These are phyloP conservation scores for Solanum chilense DNA, from an alignment of 257 asterid species.

Conservation along the genomic window DNA sequence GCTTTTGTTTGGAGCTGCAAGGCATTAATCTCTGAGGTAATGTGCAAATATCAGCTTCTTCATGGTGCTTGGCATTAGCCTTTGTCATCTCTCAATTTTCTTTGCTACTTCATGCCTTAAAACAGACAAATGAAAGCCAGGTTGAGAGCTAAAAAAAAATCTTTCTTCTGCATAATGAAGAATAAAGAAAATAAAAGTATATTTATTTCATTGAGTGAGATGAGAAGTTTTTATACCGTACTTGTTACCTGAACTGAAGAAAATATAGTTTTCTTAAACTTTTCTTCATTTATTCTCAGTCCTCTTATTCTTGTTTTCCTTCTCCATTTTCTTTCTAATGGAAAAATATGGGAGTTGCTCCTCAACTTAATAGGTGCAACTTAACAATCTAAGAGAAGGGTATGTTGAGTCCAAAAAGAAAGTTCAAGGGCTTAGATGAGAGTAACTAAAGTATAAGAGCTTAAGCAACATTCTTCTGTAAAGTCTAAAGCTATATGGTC, in stretches of 20 bases:
- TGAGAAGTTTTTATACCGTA: neutral
- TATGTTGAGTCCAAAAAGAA: neutral
- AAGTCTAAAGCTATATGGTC: neutral
- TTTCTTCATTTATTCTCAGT: neutral
- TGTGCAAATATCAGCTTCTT: neutral
- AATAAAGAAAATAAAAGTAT: neutral
- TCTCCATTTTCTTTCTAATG: neutral
- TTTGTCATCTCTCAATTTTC: neutral
- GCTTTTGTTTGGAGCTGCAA: conserved; percentile 94
- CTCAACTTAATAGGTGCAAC: neutral
- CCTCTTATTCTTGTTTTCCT: neutral
- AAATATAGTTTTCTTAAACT: neutral
- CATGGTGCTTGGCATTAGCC: neutral
- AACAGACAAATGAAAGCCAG: neutral
- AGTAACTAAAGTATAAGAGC: neutral
- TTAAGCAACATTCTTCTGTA: neutral
- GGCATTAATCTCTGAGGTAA: conserved; percentile 95
- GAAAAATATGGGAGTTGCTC: neutral
- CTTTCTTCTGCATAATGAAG: neutral
- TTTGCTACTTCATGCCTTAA: neutral
- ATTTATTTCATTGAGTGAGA: neutral
- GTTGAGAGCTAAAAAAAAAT: neutral
- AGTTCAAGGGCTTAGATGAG: neutral
- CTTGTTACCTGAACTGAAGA: neutral
- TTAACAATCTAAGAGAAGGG: neutral